These are phyloP conservation scores for Puya raimondii DNA, from an alignment of 176 grass and related monocot genomes.

Conservation along the genomic window DNA sequence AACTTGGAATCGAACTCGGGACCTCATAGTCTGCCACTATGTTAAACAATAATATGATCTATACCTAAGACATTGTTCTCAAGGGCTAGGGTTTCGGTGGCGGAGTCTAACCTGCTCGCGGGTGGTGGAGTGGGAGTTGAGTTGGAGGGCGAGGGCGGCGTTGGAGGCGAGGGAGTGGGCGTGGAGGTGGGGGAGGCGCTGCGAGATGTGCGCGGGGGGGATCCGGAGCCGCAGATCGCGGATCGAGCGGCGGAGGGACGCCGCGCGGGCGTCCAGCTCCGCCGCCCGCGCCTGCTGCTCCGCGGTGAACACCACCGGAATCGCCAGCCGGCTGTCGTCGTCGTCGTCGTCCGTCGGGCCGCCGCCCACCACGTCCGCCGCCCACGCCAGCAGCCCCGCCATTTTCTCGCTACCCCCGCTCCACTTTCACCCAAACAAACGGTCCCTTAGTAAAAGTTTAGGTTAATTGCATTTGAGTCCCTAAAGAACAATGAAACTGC, in stretches of 20 bases:
- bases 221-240: constrained; percentile 74
- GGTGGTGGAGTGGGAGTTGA: constrained; percentile 77
- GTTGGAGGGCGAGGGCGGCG: constrained; percentile 64
- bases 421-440: no score
- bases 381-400: constrained; percentile 87
- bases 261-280: constrained; percentile 50
- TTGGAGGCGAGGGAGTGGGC: constrained; percentile 86
- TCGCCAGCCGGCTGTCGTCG: constrained; percentile 33
- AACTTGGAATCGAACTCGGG: no score
- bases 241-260: constrained; percentile 56
- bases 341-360: constrained; percentile 35
- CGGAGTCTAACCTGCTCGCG: constrained; percentile 59
- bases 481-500: no score
- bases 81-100: background rate
- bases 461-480: no score
- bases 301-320: constrained; percentile 48
- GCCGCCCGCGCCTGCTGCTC: constrained; percentile 55
- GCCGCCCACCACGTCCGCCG: constrained; percentile 69
- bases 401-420: constrained; percentile 10
- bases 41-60: no score
- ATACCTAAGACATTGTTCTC: background rate
- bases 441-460: no score
- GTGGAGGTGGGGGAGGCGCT: constrained; percentile 77
- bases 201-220: constrained; percentile 66
- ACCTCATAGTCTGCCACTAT: no score